Evolutionary conservation across 176 grass and related monocot genomes (phyloP), one percentile per base, ranked within the genome.

Genomic region (Zoysia japonica): DNA sequence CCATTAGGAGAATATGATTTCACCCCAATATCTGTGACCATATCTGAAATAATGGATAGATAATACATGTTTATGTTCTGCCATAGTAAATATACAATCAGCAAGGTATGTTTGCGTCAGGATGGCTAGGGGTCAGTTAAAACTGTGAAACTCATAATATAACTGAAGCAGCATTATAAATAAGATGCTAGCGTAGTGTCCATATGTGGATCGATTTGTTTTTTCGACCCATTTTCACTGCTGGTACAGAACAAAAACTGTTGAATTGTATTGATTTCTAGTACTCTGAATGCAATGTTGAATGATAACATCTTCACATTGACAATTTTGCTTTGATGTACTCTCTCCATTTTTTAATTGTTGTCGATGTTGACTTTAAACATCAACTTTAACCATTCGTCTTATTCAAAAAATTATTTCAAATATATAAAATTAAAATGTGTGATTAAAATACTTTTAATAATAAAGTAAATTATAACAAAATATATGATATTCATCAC

Each of bases 1-100:
- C 88, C 54, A 65, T 4, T 65, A 4, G 94, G 91, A 85, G 94
- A 94, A 41, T 67, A 81, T 17, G 83, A 47, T 83, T 92, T 97
- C 52, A 97, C 43, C 8, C 94, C 94, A 16, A 94, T 84, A 41
- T 89, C 85, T 2, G 89, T 85, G 60, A 70, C 47, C 76, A 97
- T 64, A 47, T 80, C 94, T 94, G 67, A 9, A 76, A 57, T 74
- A 83, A 56, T 20, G 5, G 4, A 72, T 51, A 78, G 19, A 45
- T 78, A 44, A 80, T 89, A 51, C 74, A 28, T 63, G 41, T 50
- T 38, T 3, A 6, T 67, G 38, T 15, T 59, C 38, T 60, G 51
- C 55, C 76, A 70, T 56, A 63, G 41, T 62, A 65, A 14, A 55
- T 65, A 43, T 47, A 82, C 16, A 64, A 41, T 50, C 65, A 56